Percentiles rank a stretch among this genome's conserved stretches.
Conservation (phyloP, 169 alveolate genomes). For the Eimeria sp. region DNA sequence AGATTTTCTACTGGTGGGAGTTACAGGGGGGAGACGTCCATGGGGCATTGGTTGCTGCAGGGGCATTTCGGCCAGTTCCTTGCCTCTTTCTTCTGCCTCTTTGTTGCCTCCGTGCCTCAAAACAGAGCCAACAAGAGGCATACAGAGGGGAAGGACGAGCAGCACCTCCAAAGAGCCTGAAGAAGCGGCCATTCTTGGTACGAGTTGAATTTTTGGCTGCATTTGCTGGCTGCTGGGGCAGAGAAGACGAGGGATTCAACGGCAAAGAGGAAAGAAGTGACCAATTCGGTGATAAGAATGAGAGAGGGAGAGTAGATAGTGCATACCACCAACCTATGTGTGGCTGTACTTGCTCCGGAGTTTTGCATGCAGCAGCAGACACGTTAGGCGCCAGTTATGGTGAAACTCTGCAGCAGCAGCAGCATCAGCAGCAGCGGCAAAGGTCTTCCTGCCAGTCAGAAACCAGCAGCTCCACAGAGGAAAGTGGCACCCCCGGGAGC, state of each 20-base stretch:
- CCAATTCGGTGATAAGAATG: too few relatives aligned
- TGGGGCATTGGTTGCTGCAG: neutral
- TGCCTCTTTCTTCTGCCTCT: conserved; percentile 68
- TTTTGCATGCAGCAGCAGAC: too few relatives aligned
- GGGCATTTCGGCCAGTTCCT: conserved; percentile 67
- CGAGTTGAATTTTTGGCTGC: conserved; percentile 36
- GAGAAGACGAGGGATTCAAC: too few relatives aligned
- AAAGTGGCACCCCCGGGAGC: too few relatives aligned
- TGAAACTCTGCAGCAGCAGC: too few relatives aligned
- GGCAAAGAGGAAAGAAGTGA: too few relatives aligned
- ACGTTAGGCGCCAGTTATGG: too few relatives aligned
- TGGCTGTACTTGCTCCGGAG: too few relatives aligned
- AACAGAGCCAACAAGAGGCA: neutral
- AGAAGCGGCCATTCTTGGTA: neutral
- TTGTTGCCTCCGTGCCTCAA: conserved; percentile 24
- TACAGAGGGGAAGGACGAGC: too few relatives aligned
- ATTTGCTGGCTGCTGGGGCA: conserved; percentile 1
- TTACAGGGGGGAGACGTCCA: conserved; percentile 75
- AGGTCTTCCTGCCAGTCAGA: neutral
- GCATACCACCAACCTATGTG: too few relatives aligned
- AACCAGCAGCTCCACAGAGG: neutral
- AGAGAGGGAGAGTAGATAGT: too few relatives aligned
- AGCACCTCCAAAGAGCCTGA: neutral
- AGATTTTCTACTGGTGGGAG: conserved; percentile 81
- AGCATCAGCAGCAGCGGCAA: too few relatives aligned